Conservation (phyloP, 2,329 filamentous ascomycete genomes). For the Rutstroemia sp. region DNA sequence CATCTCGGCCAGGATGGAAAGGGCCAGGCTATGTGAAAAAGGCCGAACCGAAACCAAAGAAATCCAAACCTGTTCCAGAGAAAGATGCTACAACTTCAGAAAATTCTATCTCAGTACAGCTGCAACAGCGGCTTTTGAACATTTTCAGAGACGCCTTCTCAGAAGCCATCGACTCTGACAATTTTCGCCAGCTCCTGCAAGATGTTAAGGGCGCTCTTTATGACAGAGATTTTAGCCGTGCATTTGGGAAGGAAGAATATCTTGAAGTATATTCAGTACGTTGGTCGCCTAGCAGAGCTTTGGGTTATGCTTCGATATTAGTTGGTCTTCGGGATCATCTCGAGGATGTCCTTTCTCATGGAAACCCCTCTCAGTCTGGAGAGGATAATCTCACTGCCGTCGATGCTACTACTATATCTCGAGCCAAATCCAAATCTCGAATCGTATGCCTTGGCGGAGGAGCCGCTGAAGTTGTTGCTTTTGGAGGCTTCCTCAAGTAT, state of each 20-base stretch:
- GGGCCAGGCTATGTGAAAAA: constrained; percentile 24
- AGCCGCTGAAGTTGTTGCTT: constrained; percentile 57
- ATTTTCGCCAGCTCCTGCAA: constrained; percentile 57
- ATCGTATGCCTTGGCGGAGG: constrained; percentile 35
- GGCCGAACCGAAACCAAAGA: constrained; percentile 10
- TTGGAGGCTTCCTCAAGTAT: constrained; percentile 45
- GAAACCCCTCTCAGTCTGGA: not conserved
- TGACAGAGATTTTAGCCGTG: constrained; percentile 72
- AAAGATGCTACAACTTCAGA: constrained; percentile 6
- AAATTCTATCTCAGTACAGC: constrained; percentile 35
- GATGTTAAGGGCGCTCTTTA: constrained; percentile 81
- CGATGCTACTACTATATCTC: not conserved
- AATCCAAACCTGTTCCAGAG: constrained; percentile 2
- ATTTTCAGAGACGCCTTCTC: constrained; percentile 63
- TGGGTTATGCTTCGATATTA: constrained; percentile 66
- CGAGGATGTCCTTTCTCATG: constrained; percentile 3
- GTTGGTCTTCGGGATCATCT: constrained; percentile 5
- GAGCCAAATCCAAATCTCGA: constrained; percentile 3
- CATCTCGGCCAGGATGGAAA: constrained; percentile 23
- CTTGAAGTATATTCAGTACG: constrained; percentile 79
- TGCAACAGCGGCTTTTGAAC: constrained; percentile 66
- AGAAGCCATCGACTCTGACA: constrained; percentile 38
- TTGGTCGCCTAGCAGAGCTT: constrained; percentile 81
- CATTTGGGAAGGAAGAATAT: constrained; percentile 66
- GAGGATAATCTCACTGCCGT: not conserved